A percentile compares a stretch with the other conserved stretches of the same genome.
These are phyloP conservation scores for Articulospora tetracladia DNA, from an alignment of 495 filamentous ascomycete genomes.

Conservation along the genomic window DNA sequence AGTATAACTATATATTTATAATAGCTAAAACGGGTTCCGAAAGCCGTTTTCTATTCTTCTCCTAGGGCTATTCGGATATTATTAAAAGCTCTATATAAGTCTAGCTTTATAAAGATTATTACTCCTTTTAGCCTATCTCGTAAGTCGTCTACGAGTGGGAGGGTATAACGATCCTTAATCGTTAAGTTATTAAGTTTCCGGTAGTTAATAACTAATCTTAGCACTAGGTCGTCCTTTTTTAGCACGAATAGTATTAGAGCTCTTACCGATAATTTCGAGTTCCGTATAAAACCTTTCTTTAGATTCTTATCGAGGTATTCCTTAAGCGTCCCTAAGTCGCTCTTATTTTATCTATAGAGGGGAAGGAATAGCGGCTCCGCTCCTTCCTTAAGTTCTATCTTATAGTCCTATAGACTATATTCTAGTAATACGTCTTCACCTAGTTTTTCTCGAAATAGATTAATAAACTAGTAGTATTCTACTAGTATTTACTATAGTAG, in stretches of 20 bases:
- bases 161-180: slow-evolving; percentile 37
- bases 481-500: not conserved
- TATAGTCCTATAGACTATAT: not conserved
- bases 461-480: not conserved
- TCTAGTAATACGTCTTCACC: not conserved
- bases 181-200: slow-evolving; percentile 37
- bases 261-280: not conserved
- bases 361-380: not conserved
- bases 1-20: slow-evolving; percentile 31
- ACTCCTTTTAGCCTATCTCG: slow-evolving; percentile 26
- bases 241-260: not conserved
- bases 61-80: too few species aligned
- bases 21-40: too few species aligned
- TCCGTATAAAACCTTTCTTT: slow-evolving; percentile 2
- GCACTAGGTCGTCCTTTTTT: slow-evolving; percentile 22
- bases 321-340: not conserved
- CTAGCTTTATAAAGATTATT: slow-evolving; percentile 40
- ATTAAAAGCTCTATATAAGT: too few species aligned
- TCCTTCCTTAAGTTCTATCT: not conserved
- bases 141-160: slow-evolving; percentile 42
- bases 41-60: too few species aligned
- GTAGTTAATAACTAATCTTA: slow-evolving; percentile 45
- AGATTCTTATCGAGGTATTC: not conserved
- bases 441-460: not conserved
- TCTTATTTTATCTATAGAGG: not conserved